Conservation (phyloP, 352 stramenopile genomes). For the Phytophthora citricola region DNA sequence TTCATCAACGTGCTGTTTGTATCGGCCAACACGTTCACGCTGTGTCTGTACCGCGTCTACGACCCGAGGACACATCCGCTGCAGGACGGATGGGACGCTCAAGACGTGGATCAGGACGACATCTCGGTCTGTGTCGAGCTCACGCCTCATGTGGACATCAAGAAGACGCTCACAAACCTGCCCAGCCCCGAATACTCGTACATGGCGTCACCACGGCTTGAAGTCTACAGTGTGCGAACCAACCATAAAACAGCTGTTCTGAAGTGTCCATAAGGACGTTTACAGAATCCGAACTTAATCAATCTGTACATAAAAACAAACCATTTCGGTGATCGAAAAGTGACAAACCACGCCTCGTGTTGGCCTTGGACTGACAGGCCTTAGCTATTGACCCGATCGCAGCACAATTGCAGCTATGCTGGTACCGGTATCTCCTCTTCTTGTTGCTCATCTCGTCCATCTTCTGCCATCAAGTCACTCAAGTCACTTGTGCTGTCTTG, state of each 20-base stretch:
- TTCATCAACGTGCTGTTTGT: constrained; percentile 42
- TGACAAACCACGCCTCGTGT: too few relatives aligned
- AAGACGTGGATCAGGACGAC: constrained; percentile 17
- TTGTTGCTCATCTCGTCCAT: too few relatives aligned
- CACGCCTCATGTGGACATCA: constrained; percentile 11
- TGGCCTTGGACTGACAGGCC: too few relatives aligned
- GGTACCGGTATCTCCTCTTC: too few relatives aligned
- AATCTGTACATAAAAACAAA: constrained; percentile 11
- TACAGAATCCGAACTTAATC: constrained; percentile 13
- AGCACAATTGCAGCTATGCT: too few relatives aligned
- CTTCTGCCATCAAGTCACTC: too few relatives aligned
- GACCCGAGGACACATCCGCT: constrained; percentile 40
- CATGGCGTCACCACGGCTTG: constrained; percentile 21
- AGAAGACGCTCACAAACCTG: constrained; percentile 23
- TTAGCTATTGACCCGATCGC: too few relatives aligned
- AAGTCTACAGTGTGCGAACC: background rate
- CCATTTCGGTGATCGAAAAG: constrained; percentile 11
- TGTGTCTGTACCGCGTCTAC: constrained; percentile 40
- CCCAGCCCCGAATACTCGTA: constrained; percentile 24
- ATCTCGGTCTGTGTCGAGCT: constrained; percentile 28
- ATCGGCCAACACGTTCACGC: constrained; percentile 34
- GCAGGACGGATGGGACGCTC: constrained; percentile 20
- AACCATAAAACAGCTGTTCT: constrained; percentile 2
- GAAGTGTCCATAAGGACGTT: constrained; percentile 10
- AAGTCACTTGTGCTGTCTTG: too few relatives aligned